Evolutionary conservation across 495 filamentous ascomycete genomes (phyloP).

Genomic region (Talaromyces wortmannii): DNA sequence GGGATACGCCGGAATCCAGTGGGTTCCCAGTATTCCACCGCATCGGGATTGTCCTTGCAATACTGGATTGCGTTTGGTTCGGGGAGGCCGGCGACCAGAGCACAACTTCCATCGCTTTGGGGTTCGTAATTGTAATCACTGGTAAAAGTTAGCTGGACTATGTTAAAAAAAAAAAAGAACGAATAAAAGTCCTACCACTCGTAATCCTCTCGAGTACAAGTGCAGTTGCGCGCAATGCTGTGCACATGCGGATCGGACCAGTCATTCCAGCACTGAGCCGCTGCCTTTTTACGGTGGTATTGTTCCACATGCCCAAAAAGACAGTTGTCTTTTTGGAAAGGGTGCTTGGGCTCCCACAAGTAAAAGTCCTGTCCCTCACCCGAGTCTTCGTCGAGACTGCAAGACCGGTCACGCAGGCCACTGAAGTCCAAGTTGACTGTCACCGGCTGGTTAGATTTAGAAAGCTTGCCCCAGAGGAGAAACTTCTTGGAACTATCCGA

Average conservation of each 20-base stretch:
- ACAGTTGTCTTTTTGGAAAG: conserved; percentile 65
- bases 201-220: conserved; percentile 76
- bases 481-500: conserved; percentile 87
- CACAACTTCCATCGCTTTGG: conserved; percentile 65
- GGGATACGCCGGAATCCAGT: conserved; percentile 91
- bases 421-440: conserved; percentile 86
- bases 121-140: conserved; percentile 94
- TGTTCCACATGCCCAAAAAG: conserved; percentile 86
- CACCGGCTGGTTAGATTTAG: conserved; percentile 36
- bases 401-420: conserved; percentile 60
- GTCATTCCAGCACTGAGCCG: conserved; percentile 72
- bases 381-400: conserved; percentile 59
- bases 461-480: conserved; percentile 70
- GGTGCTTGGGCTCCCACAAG: conserved; percentile 79
- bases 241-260: conserved; percentile 59
- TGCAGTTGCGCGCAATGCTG: conserved; percentile 63
- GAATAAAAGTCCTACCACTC: conserved; percentile 68
- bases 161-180: background rate
- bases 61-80: conserved; percentile 57
- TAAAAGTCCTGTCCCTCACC: conserved; percentile 68
- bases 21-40: conserved; percentile 67
- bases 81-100: conserved; percentile 60
- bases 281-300: conserved; percentile 81
- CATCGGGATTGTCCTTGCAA: conserved; percentile 61
- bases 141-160: conserved; percentile 11